phyloP scores from a whole-genome alignment of 2,329 filamentous ascomycete genomes.

The Calonectria hawksworthii region DNA sequence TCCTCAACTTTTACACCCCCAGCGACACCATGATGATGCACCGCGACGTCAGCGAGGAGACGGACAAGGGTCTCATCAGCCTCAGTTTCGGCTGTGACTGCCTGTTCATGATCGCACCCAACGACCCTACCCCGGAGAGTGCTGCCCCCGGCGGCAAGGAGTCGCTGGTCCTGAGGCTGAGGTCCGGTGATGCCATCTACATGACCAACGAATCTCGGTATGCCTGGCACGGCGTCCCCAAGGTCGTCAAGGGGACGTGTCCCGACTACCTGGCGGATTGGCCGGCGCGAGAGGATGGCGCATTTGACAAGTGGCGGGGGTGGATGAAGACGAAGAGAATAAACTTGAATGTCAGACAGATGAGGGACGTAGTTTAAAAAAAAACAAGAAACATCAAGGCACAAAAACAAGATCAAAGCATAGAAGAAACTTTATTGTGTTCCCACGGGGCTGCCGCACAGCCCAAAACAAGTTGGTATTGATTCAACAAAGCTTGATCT shows the following conservation, averaged over 20 bases:
- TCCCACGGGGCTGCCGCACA: not conserved
- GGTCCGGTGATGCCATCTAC: conserved; percentile 90
- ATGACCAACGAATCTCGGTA: conserved; percentile 88
- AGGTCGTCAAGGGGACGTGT: conserved; percentile 84
- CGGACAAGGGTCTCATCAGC: conserved; percentile 83
- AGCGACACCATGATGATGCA: conserved; percentile 94
- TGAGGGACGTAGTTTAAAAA: too few species aligned
- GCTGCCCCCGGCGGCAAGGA: conserved; percentile 54
- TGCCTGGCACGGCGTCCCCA: conserved; percentile 96
- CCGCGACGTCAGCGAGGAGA: conserved; percentile 91
- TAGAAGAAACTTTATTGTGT: not conserved
- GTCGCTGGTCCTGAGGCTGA: conserved; percentile 75
- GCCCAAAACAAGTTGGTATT: conserved; percentile 17
- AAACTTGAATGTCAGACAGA: conserved; percentile 94
- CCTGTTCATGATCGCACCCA: conserved; percentile 86
- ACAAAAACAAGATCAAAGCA: not conserved
- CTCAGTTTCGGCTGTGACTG: conserved; percentile 92
- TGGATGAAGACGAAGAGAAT: conserved; percentile 93
- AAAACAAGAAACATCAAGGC: too few species aligned
- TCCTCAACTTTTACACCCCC: conserved; percentile 92
- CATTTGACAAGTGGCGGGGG: conserved; percentile 79
- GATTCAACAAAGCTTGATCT: conserved; percentile 13
- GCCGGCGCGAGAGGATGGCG: conserved; percentile 69
- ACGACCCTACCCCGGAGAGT: conserved; percentile 44
- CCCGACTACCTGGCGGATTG: conserved; percentile 81